A percentile compares a stretch with the other conserved stretches of the same genome.
Evolutionary conservation across 2,329 filamentous ascomycete genomes (phyloP).

Genomic region (Escovopsis sp.): DNA sequence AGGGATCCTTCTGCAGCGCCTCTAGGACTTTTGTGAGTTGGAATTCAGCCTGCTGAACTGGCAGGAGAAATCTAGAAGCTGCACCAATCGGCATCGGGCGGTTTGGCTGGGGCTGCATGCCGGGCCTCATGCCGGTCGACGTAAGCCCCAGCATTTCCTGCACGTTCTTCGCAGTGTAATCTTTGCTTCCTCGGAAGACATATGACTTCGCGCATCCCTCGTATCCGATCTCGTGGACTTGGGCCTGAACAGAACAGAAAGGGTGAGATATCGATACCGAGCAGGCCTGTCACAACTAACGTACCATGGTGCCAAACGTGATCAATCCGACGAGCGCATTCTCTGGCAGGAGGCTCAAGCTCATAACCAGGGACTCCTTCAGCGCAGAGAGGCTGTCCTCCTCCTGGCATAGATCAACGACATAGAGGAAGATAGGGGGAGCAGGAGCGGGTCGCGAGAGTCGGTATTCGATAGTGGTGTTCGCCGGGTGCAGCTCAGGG

Average conservation of each 20-base stretch:
- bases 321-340: slow-evolving; percentile 72
- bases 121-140: slow-evolving; percentile 57
- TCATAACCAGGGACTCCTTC: slow-evolving; percentile 79
- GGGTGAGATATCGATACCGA: slow-evolving; percentile 9
- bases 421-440: slow-evolving; percentile 74
- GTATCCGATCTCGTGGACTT: slow-evolving; percentile 97
- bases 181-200: slow-evolving; percentile 94
- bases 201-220: slow-evolving; percentile 97
- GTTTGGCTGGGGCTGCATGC: slow-evolving; percentile 59
- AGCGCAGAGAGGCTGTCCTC: slow-evolving; percentile 70
- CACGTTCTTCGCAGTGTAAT: slow-evolving; percentile 97
- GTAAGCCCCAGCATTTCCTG: slow-evolving; percentile 93
- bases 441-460: slow-evolving; percentile 71
- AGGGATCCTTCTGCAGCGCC: slow-evolving; percentile 90
- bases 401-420: slow-evolving; percentile 80
- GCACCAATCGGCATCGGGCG: slow-evolving; percentile 64
- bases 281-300: slow-evolving; percentile 7
- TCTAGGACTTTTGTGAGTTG: slow-evolving; percentile 94
- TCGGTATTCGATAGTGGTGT: slow-evolving; percentile 82
- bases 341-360: slow-evolving; percentile 65
- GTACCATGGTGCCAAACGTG: slow-evolving; percentile 85
- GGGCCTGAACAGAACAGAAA: slow-evolving; percentile 39
- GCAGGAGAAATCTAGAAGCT: slow-evolving; percentile 79
- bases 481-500: slow-evolving; percentile 65
- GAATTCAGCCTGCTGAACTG: slow-evolving; percentile 91